phyloP scores from a whole-genome alignment of 306 rosid genomes.

The Pachyrhizus erosus region DNA sequence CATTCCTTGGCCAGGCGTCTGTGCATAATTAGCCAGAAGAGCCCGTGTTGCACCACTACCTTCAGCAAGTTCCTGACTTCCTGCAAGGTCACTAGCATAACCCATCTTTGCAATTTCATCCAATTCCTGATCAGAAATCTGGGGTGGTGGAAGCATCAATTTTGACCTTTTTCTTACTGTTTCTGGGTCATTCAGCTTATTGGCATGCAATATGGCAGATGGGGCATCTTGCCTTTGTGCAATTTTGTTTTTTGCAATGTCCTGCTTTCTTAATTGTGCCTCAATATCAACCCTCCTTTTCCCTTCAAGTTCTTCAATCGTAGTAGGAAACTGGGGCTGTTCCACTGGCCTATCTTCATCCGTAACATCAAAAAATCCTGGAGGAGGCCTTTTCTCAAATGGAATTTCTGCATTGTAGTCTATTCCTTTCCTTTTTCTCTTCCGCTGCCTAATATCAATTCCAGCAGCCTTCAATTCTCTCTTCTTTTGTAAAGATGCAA shows the following conservation, averaged over 20 bases:
- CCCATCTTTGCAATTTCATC: slow-evolving; percentile 97
- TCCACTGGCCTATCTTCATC: slow-evolving; percentile 81
- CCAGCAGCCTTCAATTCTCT: slow-evolving; percentile 96
- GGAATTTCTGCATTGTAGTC: slow-evolving; percentile 93
- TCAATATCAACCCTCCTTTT: slow-evolving; percentile 81
- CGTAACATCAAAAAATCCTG: slow-evolving; percentile 81
- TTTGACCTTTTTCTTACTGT: slow-evolving; percentile 86
- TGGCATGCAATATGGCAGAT: slow-evolving; percentile 83
- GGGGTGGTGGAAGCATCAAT: slow-evolving; percentile 95
- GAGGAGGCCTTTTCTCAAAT: slow-evolving; percentile 90
- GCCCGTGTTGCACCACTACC: slow-evolving; percentile 86
- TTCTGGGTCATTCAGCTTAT: slow-evolving; percentile 91
- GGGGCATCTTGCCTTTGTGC: slow-evolving; percentile 88
- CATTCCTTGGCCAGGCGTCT: slow-evolving; percentile 78
- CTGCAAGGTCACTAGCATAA: slow-evolving; percentile 87
- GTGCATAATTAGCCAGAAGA: slow-evolving; percentile 86
- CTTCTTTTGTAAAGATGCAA: slow-evolving; percentile 87
- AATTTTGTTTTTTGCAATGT: slow-evolving; percentile 84
- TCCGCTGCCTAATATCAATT: slow-evolving; percentile 79
- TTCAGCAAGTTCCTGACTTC: slow-evolving; percentile 69
- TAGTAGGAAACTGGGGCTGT: slow-evolving; percentile 76
- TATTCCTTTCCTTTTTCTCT: slow-evolving; percentile 89
- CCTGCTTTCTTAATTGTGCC: slow-evolving; percentile 86
- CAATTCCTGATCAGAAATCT: slow-evolving; percentile 85
- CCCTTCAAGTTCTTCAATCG: slow-evolving; percentile 94